Base-by-base conservation (phyloP, 2,329 filamentous ascomycete genomes). In the Aspergillus fumigatus region DNA sequence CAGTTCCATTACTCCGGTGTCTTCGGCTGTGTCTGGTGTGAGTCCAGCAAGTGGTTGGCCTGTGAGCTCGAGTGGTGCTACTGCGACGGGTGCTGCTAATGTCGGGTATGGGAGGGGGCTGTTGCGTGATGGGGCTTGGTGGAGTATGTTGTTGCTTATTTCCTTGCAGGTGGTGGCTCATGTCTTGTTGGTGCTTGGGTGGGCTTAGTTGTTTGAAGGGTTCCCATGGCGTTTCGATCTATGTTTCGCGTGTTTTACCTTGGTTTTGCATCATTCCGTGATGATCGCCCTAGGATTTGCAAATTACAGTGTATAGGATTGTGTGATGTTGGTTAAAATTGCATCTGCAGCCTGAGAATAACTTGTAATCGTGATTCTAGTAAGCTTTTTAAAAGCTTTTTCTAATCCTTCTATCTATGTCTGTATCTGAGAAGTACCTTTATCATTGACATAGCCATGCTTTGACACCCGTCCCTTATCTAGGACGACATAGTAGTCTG, bases 401-500 rank as follows among this genome's bases (percentile, higher is more conserved):
- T 38, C 32, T 38, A 38, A 38, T 40, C n/a, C 17, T 48, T 23
- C 49, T n/a, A 17, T 40, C 19, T 4, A 51, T 51, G 49, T 14
- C 26, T 9, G 41, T 43, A 51, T 41, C 14, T 48, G 40, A 2
- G 40, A 56, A 59, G 62, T 59, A 65, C 32, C 14, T 7, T 38
- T 54, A 53, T 70, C 67, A 23, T 57, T 56, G n/a, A 70, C 65
- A 56, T 57, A 64, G 0, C 71, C 71, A 45, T 70, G 62, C 35
- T 68, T 57, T 8, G 58, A 57, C 5, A 84, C 69, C 58, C 70
- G 76, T 0, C 82, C 82, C 58, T 80, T 78, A 1, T 80, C 80
- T 50, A 85, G 63, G 35, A 82, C 79, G 48, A 84, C 71, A 56
- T 79, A 82, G 56, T 78, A 82, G 54, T 84, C 80, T 2, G 83